These are phyloP conservation scores for Backusella mclennaniae DNA, from an alignment of 192 early-diverging fungal genomes.

Conservation along the genomic window DNA sequence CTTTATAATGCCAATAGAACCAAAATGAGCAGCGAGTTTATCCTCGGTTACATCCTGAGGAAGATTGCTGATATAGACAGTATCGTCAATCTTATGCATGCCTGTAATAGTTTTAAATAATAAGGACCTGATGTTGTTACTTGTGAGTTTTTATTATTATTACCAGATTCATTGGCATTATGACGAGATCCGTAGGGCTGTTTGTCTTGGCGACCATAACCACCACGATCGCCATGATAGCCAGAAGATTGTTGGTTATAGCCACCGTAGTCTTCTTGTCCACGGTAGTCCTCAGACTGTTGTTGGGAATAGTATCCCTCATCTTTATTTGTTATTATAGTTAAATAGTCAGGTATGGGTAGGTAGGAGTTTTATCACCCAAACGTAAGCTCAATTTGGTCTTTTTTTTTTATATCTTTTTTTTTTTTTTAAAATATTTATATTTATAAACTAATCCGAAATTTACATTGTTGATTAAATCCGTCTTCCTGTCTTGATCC, in stretches of 20 bases:
- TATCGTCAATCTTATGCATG: conserved; percentile 46
- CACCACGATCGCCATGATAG: conserved; percentile 3
- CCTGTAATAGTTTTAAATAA: not conserved
- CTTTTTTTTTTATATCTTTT: not conserved
- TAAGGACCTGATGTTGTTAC: not conserved
- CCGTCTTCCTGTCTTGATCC: not conserved
- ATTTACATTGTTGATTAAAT: conserved; percentile 14
- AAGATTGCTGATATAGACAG: conserved; percentile 69
- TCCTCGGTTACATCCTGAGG: conserved; percentile 60
- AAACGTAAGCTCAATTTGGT: not conserved
- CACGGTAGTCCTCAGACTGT: not conserved
- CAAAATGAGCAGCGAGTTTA: conserved; percentile 60
- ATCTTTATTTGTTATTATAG: not conserved
- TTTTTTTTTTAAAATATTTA: not conserved
- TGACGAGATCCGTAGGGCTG: conserved; percentile 8
- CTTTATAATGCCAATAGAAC: conserved; percentile 71
- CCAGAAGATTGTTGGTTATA: conserved; percentile 13
- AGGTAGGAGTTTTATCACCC: not conserved
- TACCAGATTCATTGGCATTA: conserved; percentile 4
- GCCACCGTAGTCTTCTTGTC: conserved; percentile 13
- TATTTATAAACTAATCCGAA: not conserved
- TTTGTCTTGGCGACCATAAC: conserved; percentile 8
- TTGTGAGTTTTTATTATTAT: not conserved
- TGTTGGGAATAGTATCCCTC: not conserved
- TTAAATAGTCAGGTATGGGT: not conserved